Evolutionary conservation across 75 land plant species (phyloP), one percentile per base, ranked within the genome.

Genomic region (Sequoia sempervirens): DNA sequence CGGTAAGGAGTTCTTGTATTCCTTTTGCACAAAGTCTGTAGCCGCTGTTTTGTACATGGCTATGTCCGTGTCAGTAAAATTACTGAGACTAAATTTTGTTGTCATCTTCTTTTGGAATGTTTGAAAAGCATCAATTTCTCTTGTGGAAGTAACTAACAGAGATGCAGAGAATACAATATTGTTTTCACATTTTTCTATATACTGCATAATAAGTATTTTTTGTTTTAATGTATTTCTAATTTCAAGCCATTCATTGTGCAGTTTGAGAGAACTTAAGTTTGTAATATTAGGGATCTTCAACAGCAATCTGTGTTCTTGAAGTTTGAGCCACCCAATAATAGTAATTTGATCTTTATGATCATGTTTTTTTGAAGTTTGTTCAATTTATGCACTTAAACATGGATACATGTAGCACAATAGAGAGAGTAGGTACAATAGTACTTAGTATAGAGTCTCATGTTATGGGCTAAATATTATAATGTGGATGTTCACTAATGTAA

Each of bases 1-100:
- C 95, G 79, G 99, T 97, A 91, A 72, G 94, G 13, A 84, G 37
- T 52, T 37, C 20, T 36, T 70, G 5, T 28, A 26, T 45, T 78
- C 18, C 26, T 78, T 20, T 81, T 41, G 2, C 28, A 11, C 14
- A 26, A 13, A 64, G 36, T 45, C 23, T 43, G 45, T 76, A 12
- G 23, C 45, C 23, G 6, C 23, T 78, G 47, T 45, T n/a, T 45
- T 10, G 30, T 78, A 45, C 4, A 45, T 45, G 9, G 30, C 30
- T 41, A 7, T 40, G 13, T 78, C 13, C 30, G 1, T 30, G 43
- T 78, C 80, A 43, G n/a, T n/a, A 23, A 40, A 78, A 78, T 78
- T 78, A 45, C 11, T 10, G 30, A 23, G 12, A 45, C 50, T 43
- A 45, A 78, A 78, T 45, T 45, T 43, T 45, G 80, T 43, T 26